Evolutionary conservation across 352 stramenopile genomes (phyloP), one percentile per base, ranked within the genome.

Genomic region (Globisporangium radiosum): DNA sequence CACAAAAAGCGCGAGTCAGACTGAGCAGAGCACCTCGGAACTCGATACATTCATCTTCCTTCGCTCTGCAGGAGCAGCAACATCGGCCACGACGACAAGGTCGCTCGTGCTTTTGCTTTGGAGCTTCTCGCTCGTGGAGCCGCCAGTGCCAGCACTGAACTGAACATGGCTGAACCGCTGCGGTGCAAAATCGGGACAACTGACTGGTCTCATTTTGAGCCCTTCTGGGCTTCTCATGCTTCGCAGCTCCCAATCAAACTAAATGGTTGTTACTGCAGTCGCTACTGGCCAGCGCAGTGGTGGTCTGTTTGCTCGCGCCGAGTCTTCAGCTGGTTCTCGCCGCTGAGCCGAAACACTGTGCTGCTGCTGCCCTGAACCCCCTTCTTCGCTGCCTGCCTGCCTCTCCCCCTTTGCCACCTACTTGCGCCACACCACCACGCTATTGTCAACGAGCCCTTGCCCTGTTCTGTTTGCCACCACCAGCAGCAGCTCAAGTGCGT

Each of bases 361-460:
- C 42, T 51, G 43, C 40, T 44, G 40, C 40, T 44, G 40, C 43
- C 58, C 58, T 58, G 58, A 63, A 63, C 58, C 58, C 50, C 58
- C 52, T 63, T 63, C 58, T 63, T 48, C 56, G 48, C 47, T 48
- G 53, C 38, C 55, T 44, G 10, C 40, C 14, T 43, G 17, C 36
- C 52, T 44, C 33, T 36, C 33, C 25, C 36, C 43, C 19, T 10
- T 5, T 19, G 15, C 14, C 50, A 38, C 13, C 50, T 19, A n/a
- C 42, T 11, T 15, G n/a, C 7, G 39, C 39, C 7, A 11, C 39
- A 15, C 14, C 11, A 11, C 15, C 13, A 10, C n/a, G 43, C n/a
- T 47, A n/a, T 50, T 50, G 17, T 33, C 45, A 50, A 33, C 45
- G 8, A 50, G 45, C 45, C 45, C 45, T 50, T 33, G 15, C 40